Percentiles rank a stretch among this genome's conserved stretches.
Evolutionary conservation across 768 basidiomycete species (phyloP).

Genomic region (Suillus hirtellus): DNA sequence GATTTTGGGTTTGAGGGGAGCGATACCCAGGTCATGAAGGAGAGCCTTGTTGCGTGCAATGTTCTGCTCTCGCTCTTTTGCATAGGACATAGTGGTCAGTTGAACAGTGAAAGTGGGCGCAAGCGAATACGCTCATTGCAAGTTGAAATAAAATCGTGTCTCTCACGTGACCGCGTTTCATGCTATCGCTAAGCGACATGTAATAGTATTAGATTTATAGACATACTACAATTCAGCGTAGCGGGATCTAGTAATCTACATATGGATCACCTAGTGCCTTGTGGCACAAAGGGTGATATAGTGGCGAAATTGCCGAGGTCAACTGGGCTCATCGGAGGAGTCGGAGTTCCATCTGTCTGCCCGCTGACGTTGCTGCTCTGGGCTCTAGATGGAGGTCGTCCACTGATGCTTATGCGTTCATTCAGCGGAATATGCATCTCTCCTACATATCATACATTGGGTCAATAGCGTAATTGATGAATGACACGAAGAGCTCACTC

Average conservation of each 20-base stretch:
- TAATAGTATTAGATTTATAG: neutral
- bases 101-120: neutral
- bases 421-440: slow-evolving; percentile 5
- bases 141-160: neutral
- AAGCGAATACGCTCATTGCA: neutral
- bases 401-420: neutral
- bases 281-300: slow-evolving; percentile 3
- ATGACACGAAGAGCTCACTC: slow-evolving; percentile 23
- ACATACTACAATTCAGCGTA: slow-evolving; percentile 3
- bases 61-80: slow-evolving; percentile 35
- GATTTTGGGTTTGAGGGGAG: slow-evolving; percentile 39
- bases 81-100: slow-evolving; percentile 26
- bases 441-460: neutral
- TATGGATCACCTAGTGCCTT: neutral
- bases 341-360: slow-evolving; percentile 6
- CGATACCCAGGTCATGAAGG: slow-evolving; percentile 43
- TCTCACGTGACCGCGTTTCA: slow-evolving; percentile 4
- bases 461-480: neutral
- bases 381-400: slow-evolving; percentile 9
- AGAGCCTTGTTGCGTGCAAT: slow-evolving; percentile 46
- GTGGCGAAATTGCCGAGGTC: neutral
- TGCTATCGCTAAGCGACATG: neutral
- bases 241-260: neutral
- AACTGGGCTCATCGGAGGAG: slow-evolving; percentile 9
- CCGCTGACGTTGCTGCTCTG: slow-evolving; percentile 9